phyloP scores from a whole-genome alignment of 305 asterid species.

The Fraxinus sp. region DNA sequence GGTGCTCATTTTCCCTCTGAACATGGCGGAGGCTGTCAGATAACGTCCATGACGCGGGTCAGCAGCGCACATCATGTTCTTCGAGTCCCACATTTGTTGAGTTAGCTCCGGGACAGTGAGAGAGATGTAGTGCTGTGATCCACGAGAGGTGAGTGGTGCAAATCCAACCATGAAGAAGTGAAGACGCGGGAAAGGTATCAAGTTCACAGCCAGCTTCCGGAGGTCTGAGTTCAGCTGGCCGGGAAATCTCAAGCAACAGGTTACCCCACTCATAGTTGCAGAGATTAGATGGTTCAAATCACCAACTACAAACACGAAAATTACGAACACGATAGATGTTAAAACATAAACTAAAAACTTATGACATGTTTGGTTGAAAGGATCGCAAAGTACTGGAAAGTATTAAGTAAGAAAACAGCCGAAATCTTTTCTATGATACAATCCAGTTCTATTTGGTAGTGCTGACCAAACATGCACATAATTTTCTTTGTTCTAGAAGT shows the following conservation, averaged over 20 bases:
- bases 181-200: slow-evolving; percentile 90
- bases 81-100: slow-evolving; percentile 88
- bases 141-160: slow-evolving; percentile 87
- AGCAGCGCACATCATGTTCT: slow-evolving; percentile 87
- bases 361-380: neutral
- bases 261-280: slow-evolving; percentile 89
- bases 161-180: slow-evolving; percentile 94
- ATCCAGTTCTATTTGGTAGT: neutral
- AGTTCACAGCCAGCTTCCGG: slow-evolving; percentile 73
- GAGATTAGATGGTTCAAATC: slow-evolving; percentile 85
- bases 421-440: neutral
- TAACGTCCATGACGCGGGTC: slow-evolving; percentile 83
- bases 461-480: neutral
- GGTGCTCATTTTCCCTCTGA: slow-evolving; percentile 87
- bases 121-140: slow-evolving; percentile 83
- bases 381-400: neutral
- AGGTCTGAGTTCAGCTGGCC: slow-evolving; percentile 87
- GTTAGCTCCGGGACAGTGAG: slow-evolving; percentile 86
- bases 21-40: slow-evolving; percentile 79
- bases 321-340: neutral
- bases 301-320: slow-evolving; percentile 51
- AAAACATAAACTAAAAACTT: neutral
- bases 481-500: neutral
- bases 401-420: neutral
- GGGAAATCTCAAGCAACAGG: slow-evolving; percentile 81